phyloP scores from a whole-genome alignment of 306 rosid species.

The Herpetospermum pedunculosum region DNA sequence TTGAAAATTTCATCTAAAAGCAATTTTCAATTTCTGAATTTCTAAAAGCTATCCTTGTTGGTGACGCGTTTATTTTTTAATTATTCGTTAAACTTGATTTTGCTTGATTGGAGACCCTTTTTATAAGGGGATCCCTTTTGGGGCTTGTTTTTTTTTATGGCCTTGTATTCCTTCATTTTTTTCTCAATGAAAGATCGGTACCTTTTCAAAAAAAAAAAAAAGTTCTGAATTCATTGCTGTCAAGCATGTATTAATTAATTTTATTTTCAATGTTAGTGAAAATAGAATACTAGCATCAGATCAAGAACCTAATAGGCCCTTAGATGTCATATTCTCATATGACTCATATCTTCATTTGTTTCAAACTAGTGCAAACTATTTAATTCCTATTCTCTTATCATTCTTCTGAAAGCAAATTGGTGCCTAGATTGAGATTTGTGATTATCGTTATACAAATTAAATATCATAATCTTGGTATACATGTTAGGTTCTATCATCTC shows the following conservation, averaged over 20 bases:
- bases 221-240: neutral
- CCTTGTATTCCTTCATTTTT: no score
- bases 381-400: neutral
- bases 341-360: neutral
- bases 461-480: slow-evolving; percentile 7
- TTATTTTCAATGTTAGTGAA: neutral
- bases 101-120: no score
- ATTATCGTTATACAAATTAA: neutral
- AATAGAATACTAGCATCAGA: neutral
- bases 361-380: neutral
- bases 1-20: neutral
- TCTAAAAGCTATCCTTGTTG: no score
- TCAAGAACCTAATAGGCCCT: neutral
- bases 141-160: no score
- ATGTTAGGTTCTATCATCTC: slow-evolving; percentile 62
- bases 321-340: neutral
- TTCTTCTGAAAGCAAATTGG: neutral
- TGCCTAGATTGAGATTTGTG: neutral
- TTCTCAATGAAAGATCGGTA: no score
- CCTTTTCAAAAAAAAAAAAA: no score
- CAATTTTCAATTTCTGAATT: neutral
- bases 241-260: neutral
- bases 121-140: no score
- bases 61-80: no score
- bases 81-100: no score